These are phyloP conservation scores for Phytophthora hibernalis DNA, from an alignment of 352 stramenopile species.

Conservation along the genomic window DNA sequence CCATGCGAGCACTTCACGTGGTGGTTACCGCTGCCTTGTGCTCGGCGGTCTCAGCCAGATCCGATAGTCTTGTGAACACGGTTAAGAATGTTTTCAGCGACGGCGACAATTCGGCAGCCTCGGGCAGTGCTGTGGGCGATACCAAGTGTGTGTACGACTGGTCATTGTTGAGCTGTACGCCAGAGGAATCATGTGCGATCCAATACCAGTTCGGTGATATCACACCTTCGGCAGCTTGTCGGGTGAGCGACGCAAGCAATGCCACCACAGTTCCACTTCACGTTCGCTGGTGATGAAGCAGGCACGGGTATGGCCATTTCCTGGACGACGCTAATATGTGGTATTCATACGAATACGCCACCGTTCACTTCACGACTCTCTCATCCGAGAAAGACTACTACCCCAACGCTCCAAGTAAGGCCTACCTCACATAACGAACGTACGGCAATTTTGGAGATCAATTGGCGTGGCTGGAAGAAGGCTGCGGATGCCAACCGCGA, in stretches of 20 bases:
- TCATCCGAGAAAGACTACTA: slow-evolving; percentile 76
- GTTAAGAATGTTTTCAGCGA: slow-evolving; percentile 27
- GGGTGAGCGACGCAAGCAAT: slow-evolving; percentile 33
- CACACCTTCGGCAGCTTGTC: slow-evolving; percentile 42
- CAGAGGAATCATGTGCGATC: slow-evolving; percentile 34
- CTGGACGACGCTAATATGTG: slow-evolving; percentile 58
- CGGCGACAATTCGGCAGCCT: slow-evolving; percentile 19
- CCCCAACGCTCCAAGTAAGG: slow-evolving; percentile 43
- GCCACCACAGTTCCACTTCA: slow-evolving; percentile 43
- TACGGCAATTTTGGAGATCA: slow-evolving; percentile 56
- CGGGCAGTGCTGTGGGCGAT: slow-evolving; percentile 36
- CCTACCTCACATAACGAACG: slow-evolving; percentile 33
- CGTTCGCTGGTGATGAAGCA: slow-evolving; percentile 44
- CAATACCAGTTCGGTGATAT: slow-evolving; percentile 42
- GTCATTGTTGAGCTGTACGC: slow-evolving; percentile 59
- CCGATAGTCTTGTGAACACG: slow-evolving; percentile 8
- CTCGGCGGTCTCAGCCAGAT: slow-evolving; percentile 7
- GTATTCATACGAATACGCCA: slow-evolving; percentile 51
- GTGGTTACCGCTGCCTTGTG: slow-evolving; percentile 1
- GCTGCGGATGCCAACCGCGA: slow-evolving; percentile 51
- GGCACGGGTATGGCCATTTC: slow-evolving; percentile 43
- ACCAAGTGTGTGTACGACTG: slow-evolving; percentile 42
- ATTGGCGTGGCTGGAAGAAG: slow-evolving; percentile 57
- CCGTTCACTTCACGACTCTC: slow-evolving; percentile 74
- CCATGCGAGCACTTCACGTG: slow-evolving; percentile 5